phyloP scores from a whole-genome alignment of 2,329 filamentous ascomycete genomes.

The Aspergillus awamori region DNA sequence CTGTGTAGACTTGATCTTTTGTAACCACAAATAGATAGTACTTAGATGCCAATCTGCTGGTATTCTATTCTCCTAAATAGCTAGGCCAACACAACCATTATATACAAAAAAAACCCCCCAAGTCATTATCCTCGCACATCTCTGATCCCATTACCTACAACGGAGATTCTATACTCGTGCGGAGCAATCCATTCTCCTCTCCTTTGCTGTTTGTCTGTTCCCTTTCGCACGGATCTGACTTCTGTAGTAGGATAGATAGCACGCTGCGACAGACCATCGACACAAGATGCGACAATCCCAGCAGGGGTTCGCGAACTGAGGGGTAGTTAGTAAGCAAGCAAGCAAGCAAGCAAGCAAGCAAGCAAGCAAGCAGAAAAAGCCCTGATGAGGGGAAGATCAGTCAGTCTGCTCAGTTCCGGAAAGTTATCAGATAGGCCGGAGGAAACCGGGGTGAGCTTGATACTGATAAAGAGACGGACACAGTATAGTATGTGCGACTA shows the following conservation, averaged over 20 bases:
- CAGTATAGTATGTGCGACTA: no score
- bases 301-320: slow-evolving; percentile 9
- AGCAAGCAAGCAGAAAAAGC: background rate
- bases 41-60: background rate
- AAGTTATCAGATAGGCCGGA: background rate
- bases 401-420: background rate
- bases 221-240: slow-evolving; percentile 17
- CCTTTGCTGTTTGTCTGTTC: background rate
- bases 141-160: background rate
- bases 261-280: background rate
- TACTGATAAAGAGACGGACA: background rate
- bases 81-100: background rate
- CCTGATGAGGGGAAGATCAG: background rate
- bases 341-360: background rate
- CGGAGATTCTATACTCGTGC: background rate
- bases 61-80: no score
- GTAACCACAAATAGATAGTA: background rate
- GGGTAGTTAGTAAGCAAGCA: slow-evolving; percentile 8
- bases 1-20: background rate
- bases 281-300: background rate
- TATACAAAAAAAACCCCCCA: background rate
- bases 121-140: background rate
- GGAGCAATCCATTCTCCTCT: background rate
- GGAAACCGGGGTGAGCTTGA: no score
- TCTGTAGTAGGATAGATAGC: slow-evolving; percentile 19